Evolutionary conservation across 2,329 filamentous ascomycete species (phyloP).

Genomic region (Penicillium sp.): DNA sequence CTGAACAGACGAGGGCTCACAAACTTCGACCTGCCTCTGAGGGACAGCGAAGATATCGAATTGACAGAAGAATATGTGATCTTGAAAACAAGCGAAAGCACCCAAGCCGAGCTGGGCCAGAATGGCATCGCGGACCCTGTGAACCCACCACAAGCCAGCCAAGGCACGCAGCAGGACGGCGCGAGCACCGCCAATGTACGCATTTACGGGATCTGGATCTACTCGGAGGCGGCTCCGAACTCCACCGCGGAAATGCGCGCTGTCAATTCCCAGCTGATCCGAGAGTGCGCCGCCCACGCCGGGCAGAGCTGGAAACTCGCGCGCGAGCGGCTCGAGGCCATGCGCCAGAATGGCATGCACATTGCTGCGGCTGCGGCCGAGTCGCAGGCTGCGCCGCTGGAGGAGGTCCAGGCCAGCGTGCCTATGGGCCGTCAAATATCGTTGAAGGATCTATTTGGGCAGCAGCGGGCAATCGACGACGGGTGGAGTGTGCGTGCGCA

Average conservation of each 20-base stretch:
- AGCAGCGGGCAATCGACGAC: conserved; percentile 53
- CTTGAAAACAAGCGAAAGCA: conserved; percentile 47
- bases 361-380: conserved; percentile 31
- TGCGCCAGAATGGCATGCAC: conserved; percentile 34
- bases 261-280: conserved; percentile 54
- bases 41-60: conserved; percentile 59
- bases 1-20: conserved; percentile 69
- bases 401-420: conserved; percentile 41
- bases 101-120: conserved; percentile 23
- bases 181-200: conserved; percentile 25
- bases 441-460: conserved; percentile 54
- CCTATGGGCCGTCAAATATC: conserved; percentile 55
- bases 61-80: conserved; percentile 62
- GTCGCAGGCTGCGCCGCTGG: conserved; percentile 31
- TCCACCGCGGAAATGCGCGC: conserved; percentile 54
- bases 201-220: conserved; percentile 64
- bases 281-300: conserved; percentile 54
- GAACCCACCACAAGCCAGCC: conserved; percentile 6
- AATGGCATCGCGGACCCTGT: conserved; percentile 20
- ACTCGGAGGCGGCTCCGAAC: conserved; percentile 56
- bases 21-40: conserved; percentile 67
- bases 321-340: conserved; percentile 38
- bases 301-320: conserved; percentile 49
- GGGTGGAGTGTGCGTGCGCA: conserved; percentile 52
- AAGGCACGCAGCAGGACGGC: conserved; percentile 10